Base-by-base conservation (phyloP, 2,329 filamentous ascomycete species). In the Trichoderma oligosporum region DNA sequence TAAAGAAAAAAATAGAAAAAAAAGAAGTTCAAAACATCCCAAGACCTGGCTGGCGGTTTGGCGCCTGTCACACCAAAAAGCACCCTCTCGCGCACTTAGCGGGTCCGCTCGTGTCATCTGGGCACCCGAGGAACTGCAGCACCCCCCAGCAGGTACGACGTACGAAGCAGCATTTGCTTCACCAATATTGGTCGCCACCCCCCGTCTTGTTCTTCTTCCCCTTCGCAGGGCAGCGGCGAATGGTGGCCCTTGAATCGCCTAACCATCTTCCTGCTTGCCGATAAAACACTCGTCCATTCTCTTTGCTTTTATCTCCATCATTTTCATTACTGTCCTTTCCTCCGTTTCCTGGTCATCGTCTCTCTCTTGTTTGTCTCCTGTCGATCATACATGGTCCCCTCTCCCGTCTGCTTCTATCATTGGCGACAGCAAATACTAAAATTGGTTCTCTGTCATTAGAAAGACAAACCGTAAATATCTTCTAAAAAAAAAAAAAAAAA, bases 101-200 rank as follows among this genome's bases (percentile, higher is more conserved):
- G 55, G 55, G 55, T 57, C 55, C 55, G 31, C 36, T 57, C 47
- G 56, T 58, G 56, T 58, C 56, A 58, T 58, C 56, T 53, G 56
- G 39, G 41, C 52, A 55, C 39, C 22, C 12, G 33, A 48, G 35
- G 54, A 56, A 46, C 54, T 33, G 27, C 53, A 41, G 41, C 48
- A 20, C 54, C 56, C 56, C 57, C 57, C 49, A 59, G 57, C 51
- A 59, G 51, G 57, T 59, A 59, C 57, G 57, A 49, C 57, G 44
- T 59, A 38, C 42, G 44, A 41, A 38, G 45, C 57, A 59, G 31
- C 56, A 46, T 53, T 33, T 59, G 57, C 57, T 56, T 59, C 57
- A 55, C 38, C 57, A 56, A 56, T 59, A 59, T 59, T 59, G 57
- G 57, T 48, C 35, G 25, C 57, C 51, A 55, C 41, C 57, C 56